A percentile compares a stretch with the other conserved stretches of the same genome.
Evolutionary conservation across 768 basidiomycete species (phyloP).

Genomic region (Amanita pseudoporphyria): DNA sequence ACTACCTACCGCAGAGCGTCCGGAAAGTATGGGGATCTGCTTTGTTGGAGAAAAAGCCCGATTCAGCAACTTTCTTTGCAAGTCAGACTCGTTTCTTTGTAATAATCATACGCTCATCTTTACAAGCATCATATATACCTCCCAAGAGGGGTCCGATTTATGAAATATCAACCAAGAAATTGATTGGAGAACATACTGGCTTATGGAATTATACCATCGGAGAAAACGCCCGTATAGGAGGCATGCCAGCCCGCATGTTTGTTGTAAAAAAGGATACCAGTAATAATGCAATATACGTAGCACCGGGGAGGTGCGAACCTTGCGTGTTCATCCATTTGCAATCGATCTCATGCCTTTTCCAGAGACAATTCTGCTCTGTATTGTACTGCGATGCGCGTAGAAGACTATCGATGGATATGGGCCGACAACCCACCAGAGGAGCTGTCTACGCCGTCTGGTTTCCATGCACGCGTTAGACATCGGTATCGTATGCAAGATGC

Average conservation of each 20-base stretch:
- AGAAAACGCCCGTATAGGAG: constrained; percentile 60
- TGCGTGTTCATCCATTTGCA: neutral
- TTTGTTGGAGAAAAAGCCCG: constrained; percentile 78
- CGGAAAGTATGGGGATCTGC: constrained; percentile 91
- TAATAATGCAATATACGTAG: constrained; percentile 65
- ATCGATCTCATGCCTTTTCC: constrained; percentile 1
- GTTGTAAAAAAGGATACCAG: constrained; percentile 61
- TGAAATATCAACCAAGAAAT: constrained; percentile 41
- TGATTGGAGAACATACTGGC: constrained; percentile 57
- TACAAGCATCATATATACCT: constrained; percentile 64
- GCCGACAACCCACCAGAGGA: constrained; percentile 40
- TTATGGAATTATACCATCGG: constrained; percentile 85
- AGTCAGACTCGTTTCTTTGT: constrained; percentile 11
- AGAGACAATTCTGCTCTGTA: constrained; percentile 58
- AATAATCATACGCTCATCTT: neutral
- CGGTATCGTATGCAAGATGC: constrained; percentile 60
- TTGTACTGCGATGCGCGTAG: constrained; percentile 26
- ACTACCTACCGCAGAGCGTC: constrained; percentile 64
- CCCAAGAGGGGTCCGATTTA: constrained; percentile 64
- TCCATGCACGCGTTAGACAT: constrained; percentile 45
- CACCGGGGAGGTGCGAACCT: constrained; percentile 52
- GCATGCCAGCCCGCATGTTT: constrained; percentile 54
- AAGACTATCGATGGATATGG: constrained; percentile 75
- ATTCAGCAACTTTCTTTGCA: constrained; percentile 70
- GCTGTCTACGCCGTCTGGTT: constrained; percentile 32